These are phyloP conservation scores for Suillus variegatus DNA, from an alignment of 768 basidiomycete genomes.

Conservation along the genomic window DNA sequence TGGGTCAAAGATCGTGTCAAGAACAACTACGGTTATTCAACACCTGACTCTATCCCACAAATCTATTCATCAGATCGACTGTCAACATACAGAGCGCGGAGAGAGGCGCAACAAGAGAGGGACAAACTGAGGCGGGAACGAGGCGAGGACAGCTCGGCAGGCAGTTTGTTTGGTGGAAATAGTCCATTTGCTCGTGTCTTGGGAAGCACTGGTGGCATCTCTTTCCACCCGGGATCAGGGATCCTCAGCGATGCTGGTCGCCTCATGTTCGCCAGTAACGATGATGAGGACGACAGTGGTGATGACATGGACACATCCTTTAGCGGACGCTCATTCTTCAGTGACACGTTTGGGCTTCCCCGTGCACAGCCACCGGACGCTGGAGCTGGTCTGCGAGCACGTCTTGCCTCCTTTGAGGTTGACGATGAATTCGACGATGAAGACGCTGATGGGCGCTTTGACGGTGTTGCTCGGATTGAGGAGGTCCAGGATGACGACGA, in stretches of 20 bases:
- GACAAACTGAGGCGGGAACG: conserved; percentile 41
- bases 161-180: conserved; percentile 35
- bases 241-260: conserved; percentile 50
- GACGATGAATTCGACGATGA: conserved; percentile 39
- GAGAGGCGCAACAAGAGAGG: conserved; percentile 56
- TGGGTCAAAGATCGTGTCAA: conserved; percentile 88
- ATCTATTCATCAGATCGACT: conserved; percentile 71
- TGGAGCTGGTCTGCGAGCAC: conserved; percentile 57
- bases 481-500: conserved; percentile 39
- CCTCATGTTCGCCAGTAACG: conserved; percentile 62
- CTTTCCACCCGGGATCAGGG: conserved; percentile 56
- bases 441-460: conserved; percentile 13
- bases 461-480: conserved; percentile 17
- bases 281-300: conserved; percentile 61
- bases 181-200: conserved; percentile 55
- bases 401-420: conserved; percentile 63
- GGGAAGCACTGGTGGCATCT: conserved; percentile 62
- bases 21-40: conserved; percentile 70
- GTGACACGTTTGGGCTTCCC: conserved; percentile 44
- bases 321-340: conserved; percentile 46
- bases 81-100: conserved; percentile 60
- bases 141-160: conserved; percentile 31
- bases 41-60: conserved; percentile 74
- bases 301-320: conserved; percentile 41
- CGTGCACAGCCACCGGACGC: conserved; percentile 50